These are phyloP conservation scores for Metarhizium guizhouense DNA, from an alignment of 2,329 filamentous ascomycete genomes.

Conservation along the genomic window DNA sequence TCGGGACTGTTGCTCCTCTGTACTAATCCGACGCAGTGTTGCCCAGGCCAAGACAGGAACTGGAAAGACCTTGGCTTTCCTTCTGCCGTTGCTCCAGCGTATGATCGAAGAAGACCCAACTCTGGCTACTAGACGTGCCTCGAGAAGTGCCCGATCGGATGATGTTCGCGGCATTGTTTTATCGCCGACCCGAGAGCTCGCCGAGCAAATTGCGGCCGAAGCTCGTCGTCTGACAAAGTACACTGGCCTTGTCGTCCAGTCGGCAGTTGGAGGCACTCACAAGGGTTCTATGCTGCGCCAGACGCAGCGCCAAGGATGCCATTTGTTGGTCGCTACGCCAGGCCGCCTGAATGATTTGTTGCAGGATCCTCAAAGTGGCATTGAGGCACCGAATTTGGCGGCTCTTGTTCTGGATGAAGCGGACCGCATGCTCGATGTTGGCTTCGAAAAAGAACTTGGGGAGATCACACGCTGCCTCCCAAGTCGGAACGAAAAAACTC, in stretches of 20 bases:
- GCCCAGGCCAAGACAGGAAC: conserved; percentile 96
- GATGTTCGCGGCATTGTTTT: conserved; percentile 64
- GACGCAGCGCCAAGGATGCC: conserved; percentile 69
- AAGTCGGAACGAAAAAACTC: conserved; percentile 48
- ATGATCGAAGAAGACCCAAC: conserved; percentile 57
- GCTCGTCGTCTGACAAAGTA: conserved; percentile 56
- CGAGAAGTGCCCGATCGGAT: conserved; percentile 30
- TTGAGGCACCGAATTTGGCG: conserved; percentile 72
- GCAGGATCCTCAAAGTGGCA: conserved; percentile 50
- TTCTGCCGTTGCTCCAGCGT: conserved; percentile 75
- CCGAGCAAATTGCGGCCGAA: conserved; percentile 73
- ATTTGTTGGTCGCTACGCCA: conserved; percentile 84
- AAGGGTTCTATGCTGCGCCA: conserved; percentile 59
- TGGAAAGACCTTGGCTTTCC: conserved; percentile 90
- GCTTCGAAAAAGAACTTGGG: conserved; percentile 59
- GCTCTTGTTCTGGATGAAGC: conserved; percentile 95
- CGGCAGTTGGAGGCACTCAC: conserved; percentile 85
- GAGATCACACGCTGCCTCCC: conserved; percentile 57
- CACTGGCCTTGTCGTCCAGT: conserved; percentile 59
- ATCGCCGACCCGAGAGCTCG: conserved; percentile 73
- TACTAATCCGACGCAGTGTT: conserved; percentile 42
- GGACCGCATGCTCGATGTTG: conserved; percentile 97
- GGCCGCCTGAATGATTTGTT: conserved; percentile 80
- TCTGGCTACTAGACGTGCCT: conserved; percentile 40
- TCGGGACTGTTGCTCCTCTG: not conserved